These are phyloP conservation scores for Mycena amicta DNA, from an alignment of 768 basidiomycete species.

Conservation along the genomic window DNA sequence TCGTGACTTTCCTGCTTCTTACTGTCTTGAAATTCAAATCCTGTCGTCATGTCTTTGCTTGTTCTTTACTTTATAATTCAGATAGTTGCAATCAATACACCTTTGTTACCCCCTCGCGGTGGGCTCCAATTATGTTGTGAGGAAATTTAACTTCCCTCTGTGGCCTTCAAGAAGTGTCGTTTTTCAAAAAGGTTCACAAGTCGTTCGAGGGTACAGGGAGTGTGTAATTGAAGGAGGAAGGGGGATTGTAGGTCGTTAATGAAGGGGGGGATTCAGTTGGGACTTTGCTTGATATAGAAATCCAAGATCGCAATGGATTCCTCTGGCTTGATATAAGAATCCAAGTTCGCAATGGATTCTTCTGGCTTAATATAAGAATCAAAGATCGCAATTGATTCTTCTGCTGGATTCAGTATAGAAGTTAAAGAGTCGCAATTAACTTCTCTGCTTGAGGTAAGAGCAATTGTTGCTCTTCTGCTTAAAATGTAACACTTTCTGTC, in stretches of 20 bases:
- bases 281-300: background rate
- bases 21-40: background rate
- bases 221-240: background rate
- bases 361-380: too few relatives aligned
- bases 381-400: too few relatives aligned
- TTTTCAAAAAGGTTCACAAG: background rate
- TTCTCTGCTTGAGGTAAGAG: background rate
- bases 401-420: background rate
- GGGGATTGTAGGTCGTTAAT: background rate
- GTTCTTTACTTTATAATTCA: background rate
- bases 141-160: background rate
- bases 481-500: too few relatives aligned
- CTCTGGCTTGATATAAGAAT: too few relatives aligned
- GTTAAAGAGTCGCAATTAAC: background rate
- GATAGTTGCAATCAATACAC: background rate
- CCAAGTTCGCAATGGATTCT: too few relatives aligned
- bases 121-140: conserved; percentile 3
- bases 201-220: background rate
- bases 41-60: background rate
- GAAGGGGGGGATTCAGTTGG: background rate
- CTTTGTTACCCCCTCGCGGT: conserved; percentile 4
- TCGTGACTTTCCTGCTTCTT: background rate
- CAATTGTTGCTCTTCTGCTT: background rate
- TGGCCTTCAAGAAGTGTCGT: background rate
- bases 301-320: too few relatives aligned